Evolutionary conservation across 257 asterid genomes (phyloP).

Genomic region (Solanum habrochaites): DNA sequence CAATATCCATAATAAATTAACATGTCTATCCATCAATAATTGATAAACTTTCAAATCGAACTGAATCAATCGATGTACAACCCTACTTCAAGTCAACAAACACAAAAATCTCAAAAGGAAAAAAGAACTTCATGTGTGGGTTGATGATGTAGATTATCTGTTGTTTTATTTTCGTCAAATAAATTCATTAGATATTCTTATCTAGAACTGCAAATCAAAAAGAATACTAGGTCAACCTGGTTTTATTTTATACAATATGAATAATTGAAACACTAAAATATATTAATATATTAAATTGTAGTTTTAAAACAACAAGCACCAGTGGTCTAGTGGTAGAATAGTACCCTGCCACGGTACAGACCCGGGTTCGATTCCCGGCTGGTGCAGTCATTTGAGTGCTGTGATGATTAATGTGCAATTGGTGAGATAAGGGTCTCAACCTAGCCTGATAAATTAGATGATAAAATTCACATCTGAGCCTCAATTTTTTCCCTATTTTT

Average conservation of each 20-base stretch:
- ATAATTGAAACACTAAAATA: neutral
- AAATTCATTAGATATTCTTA: neutral
- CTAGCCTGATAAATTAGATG: neutral
- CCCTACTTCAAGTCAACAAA: neutral
- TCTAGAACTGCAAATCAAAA: neutral
- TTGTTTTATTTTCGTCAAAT: neutral
- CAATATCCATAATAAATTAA: no score
- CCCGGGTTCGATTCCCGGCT: neutral
- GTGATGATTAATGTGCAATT: neutral
- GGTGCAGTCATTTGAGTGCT: neutral
- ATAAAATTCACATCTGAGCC: neutral
- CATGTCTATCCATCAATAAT: neutral
- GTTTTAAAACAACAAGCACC: neutral
- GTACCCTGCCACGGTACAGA: slow-evolving; percentile 88
- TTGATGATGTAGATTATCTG: neutral
- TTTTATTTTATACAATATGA: no score
- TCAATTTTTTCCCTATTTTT: neutral
- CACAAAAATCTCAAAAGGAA: neutral
- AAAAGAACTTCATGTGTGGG: neutral
- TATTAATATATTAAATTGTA: no score
- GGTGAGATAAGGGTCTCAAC: neutral
- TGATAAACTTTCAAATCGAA: neutral
- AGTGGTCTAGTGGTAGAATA: slow-evolving; percentile 92
- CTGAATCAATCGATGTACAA: fast-evolving
- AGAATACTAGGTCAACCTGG: neutral